These are phyloP conservation scores for Circinella umbellata DNA, from an alignment of 371 early-diverging fungal species.

Conservation along the genomic window DNA sequence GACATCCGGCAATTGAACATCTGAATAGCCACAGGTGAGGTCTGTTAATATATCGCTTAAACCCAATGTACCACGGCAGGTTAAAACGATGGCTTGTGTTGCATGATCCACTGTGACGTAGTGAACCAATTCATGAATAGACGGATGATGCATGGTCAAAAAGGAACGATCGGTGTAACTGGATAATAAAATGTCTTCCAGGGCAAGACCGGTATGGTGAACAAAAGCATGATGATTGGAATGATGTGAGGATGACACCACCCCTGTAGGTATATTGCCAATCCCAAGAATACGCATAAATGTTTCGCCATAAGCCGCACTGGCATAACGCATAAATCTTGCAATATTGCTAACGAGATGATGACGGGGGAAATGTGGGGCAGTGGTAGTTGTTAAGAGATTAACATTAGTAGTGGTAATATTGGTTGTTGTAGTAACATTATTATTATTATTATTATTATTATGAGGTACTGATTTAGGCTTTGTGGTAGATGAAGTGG, in stretches of 20 bases:
- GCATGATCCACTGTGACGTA: slow-evolving; percentile 85
- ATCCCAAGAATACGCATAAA: slow-evolving; percentile 87
- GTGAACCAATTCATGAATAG: slow-evolving; percentile 79
- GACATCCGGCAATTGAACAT: background rate
- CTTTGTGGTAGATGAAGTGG: background rate
- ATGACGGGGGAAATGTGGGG: slow-evolving; percentile 54
- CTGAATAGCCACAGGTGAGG: slow-evolving; percentile 78
- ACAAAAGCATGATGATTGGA: slow-evolving; percentile 78
- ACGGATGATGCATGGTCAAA: slow-evolving; percentile 47
- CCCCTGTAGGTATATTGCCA: slow-evolving; percentile 54
- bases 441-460: background rate
- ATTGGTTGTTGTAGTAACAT: background rate
- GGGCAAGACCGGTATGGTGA: slow-evolving; percentile 66
- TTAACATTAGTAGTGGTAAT: slow-evolving; percentile 1
- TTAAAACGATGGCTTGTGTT: slow-evolving; percentile 77
- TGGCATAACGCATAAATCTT: slow-evolving; percentile 78
- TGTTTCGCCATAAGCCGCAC: slow-evolving; percentile 82
- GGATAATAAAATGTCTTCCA: slow-evolving; percentile 70
- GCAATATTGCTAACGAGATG: slow-evolving; percentile 73
- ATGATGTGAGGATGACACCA: slow-evolving; percentile 51
- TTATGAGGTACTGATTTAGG: background rate
- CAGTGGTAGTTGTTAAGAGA: slow-evolving; percentile 6
- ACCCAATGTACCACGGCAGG: slow-evolving; percentile 91
- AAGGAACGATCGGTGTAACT: slow-evolving; percentile 57
- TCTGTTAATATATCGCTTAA: slow-evolving; percentile 88